Evolutionary conservation across 306 rosid species (phyloP).

Genomic region (Acacia confusa): DNA sequence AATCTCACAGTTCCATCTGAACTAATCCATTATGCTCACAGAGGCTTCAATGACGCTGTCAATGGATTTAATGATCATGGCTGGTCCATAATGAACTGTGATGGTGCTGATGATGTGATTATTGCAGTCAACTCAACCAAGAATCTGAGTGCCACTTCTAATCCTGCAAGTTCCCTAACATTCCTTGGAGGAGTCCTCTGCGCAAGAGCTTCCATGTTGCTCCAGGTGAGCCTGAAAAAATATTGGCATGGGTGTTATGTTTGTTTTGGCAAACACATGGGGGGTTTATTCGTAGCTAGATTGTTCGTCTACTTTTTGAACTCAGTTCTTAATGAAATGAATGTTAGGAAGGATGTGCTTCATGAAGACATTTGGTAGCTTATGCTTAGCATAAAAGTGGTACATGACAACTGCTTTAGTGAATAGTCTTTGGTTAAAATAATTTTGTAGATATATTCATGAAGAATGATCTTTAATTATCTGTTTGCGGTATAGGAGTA

Average conservation of each 20-base stretch:
- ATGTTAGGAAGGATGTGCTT: neutral
- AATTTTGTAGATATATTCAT: neutral
- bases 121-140: conserved; percentile 76
- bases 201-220: conserved; percentile 97
- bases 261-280: neutral
- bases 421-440: neutral
- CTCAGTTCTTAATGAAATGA: neutral
- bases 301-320: neutral
- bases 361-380: neutral
- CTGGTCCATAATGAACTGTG: conserved; percentile 81
- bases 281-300: neutral
- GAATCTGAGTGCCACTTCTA: conserved; percentile 62
- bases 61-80: conserved; percentile 98
- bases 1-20: neutral
- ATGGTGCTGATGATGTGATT: conserved; percentile 89
- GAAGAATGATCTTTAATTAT: neutral
- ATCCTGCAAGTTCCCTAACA: conserved; percentile 68
- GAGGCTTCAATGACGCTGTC: conserved; percentile 96
- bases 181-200: conserved; percentile 91
- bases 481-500: neutral
- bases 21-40: conserved; percentile 32
- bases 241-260: neutral
- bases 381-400: neutral
- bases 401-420: neutral
- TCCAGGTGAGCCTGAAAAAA: conserved; percentile 65